Evolutionary conservation across 352 stramenopile genomes (phyloP), one percentile per base, ranked within the genome.

Genomic region (Achlya hypogyna): DNA sequence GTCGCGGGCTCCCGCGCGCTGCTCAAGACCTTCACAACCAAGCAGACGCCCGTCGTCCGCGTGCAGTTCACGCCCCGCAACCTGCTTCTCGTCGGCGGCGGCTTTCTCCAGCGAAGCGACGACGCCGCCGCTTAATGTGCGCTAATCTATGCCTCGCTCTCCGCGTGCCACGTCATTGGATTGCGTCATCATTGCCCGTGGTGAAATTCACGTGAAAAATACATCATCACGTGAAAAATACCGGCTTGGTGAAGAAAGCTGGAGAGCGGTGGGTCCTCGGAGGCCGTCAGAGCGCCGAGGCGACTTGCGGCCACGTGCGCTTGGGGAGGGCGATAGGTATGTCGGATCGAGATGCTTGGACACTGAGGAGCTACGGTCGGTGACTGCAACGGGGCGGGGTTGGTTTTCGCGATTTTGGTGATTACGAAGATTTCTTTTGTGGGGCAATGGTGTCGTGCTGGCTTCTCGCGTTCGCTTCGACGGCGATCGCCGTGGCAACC

Each of bases 31-130:
- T 76, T 95, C 52, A 79, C 79, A 25, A 89, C 84, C 23, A 95
- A 95, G 75, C 82, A 91, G 64, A 93, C 86, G 52, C 84, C 82
- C 34, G 88, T 93, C 71, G 87, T 89, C 62, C 75, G 78, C 49
- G 78, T 95, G 35, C 79, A 89, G 52, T 95, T 89, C 62, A 95
- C 86, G 53, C 72, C 78, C 27, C 82, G 86, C 49, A 95, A 95
- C 64, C 59, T 95, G 68, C 56, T 95, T 68, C 79, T 93, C 34
- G 75, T 78, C 32, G 83, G 84, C 34, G 86, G 86, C 31, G 25
- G 49, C 49, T 56, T 38, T 20, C 49, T 27, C 12, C 49, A 12
- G 25, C 49, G n/a, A 16, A 35, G 10, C 25, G 49, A 56, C 31
- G 49, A 56, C 25, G n/a, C 49, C 49, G 16, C 25, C n/a, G 49